A percentile compares a stretch with the other conserved stretches of the same genome.
These are phyloP conservation scores for Colletotrichum lindemuthianum DNA, from an alignment of 2,329 filamentous ascomycete species.

Conservation along the genomic window DNA sequence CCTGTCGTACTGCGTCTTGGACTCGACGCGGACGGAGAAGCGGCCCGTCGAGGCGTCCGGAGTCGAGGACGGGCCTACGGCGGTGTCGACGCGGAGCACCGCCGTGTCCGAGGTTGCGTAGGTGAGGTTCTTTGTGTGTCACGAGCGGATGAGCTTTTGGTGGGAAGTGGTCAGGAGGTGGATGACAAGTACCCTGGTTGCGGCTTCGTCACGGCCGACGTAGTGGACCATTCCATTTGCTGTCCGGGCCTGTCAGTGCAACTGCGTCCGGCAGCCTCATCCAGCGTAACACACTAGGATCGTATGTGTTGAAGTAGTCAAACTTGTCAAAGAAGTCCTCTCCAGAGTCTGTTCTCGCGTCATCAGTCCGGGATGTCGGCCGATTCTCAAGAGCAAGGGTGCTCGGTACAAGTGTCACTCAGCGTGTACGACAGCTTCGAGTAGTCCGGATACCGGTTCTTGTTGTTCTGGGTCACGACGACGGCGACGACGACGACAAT, in stretches of 20 bases:
- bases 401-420: conserved; percentile 58
- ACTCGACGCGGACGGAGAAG: conserved; percentile 71
- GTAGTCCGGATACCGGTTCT: conserved; percentile 60
- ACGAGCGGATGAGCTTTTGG: conserved; percentile 11
- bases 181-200: conserved; percentile 49
- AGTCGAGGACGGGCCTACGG: conserved; percentile 55
- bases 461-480: conserved; percentile 51
- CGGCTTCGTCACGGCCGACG: conserved; percentile 54
- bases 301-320: conserved; percentile 61
- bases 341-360: conserved; percentile 53
- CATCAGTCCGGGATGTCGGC: conserved; percentile 24
- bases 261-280: conserved; percentile 27
- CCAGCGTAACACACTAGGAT: conserved; percentile 51
- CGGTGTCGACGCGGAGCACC: conserved; percentile 69
- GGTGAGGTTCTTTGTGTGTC: conserved; percentile 65
- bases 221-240: conserved; percentile 65
- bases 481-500: conserved; percentile 60
- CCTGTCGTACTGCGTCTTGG: conserved; percentile 66
- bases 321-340: conserved; percentile 65
- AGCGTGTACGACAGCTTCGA: conserved; percentile 57
- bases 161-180: not conserved
- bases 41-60: conserved; percentile 68
- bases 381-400: not conserved
- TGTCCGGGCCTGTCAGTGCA: conserved; percentile 32
- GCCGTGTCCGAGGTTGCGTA: conserved; percentile 62